phyloP scores from a whole-genome alignment of 257 asterid genomes.

The Forsythia suspensa region DNA sequence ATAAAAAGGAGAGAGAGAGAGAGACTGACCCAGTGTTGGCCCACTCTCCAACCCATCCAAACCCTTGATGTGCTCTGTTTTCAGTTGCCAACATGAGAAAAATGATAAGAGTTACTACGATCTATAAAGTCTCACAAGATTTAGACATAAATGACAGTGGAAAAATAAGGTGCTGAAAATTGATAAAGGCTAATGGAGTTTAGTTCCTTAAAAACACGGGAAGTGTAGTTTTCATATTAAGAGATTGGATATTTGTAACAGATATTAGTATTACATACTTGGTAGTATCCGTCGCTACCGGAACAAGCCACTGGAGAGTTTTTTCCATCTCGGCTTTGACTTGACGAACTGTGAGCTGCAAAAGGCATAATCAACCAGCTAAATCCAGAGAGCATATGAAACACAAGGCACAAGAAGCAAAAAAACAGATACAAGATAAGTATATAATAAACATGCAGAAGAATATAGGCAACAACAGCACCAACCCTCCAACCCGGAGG shows the following conservation, averaged over 20 bases:
- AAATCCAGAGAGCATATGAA: slow-evolving; percentile 11
- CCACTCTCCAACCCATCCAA: slow-evolving; percentile 99
- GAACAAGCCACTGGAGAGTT: slow-evolving; percentile 93
- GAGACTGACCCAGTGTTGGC: slow-evolving; percentile 86
- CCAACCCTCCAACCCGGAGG: background rate
- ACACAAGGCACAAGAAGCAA: slow-evolving; percentile 4
- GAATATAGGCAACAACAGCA: background rate
- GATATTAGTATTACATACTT: slow-evolving; percentile 44
- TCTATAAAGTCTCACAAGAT: background rate
- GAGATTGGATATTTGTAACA: background rate
- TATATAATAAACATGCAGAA: background rate
- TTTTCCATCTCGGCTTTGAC: slow-evolving; percentile 95
- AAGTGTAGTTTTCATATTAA: background rate
- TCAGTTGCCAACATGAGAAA: slow-evolving; percentile 24
- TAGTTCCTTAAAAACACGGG: background rate
- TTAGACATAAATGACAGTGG: background rate
- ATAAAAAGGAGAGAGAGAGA: background rate
- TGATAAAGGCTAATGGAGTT: background rate
- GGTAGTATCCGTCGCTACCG: slow-evolving; percentile 88
- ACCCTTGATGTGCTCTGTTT: slow-evolving; percentile 96
- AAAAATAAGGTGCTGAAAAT: slow-evolving; percentile 6
- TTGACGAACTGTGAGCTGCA: slow-evolving; percentile 78
- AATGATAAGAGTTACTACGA: slow-evolving; percentile 22
- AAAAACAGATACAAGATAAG: background rate
- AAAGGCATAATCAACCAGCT: slow-evolving; percentile 23